Evolutionary conservation across 345 rosid species (phyloP).

Genomic region (Alliaria petiolata): DNA sequence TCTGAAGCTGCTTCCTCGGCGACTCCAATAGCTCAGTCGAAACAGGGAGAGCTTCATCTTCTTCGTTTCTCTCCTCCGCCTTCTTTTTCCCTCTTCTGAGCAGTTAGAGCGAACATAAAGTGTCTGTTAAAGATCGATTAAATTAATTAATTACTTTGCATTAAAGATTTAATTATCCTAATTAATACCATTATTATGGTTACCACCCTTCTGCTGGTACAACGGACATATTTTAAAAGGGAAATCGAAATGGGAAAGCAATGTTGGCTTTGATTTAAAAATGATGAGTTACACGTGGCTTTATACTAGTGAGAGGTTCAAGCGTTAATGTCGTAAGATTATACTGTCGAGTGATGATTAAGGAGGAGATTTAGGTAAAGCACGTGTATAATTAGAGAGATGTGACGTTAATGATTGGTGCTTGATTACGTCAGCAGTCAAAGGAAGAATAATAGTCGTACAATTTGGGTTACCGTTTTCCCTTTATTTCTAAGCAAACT

Average conservation of each 20-base stretch:
- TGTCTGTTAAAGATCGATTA: slow-evolving; percentile 13
- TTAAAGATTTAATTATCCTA: neutral
- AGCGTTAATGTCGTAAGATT: neutral
- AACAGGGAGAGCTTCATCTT: slow-evolving; percentile 78
- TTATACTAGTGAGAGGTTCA: neutral
- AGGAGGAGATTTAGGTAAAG: neutral
- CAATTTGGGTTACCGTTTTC: neutral
- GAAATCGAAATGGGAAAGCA: slow-evolving; percentile 9
- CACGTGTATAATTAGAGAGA: slow-evolving; percentile 14
- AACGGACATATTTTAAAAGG: slow-evolving; percentile 14
- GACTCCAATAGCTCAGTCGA: slow-evolving; percentile 69
- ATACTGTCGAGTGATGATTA: slow-evolving; percentile 5
- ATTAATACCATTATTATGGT: neutral
- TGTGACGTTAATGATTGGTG: slow-evolving; percentile 13
- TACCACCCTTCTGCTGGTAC: slow-evolving; percentile 22
- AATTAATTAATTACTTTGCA: slow-evolving; percentile 8
- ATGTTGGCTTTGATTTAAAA: neutral
- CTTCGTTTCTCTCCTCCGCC: neutral
- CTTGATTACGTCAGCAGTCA: slow-evolving; percentile 11
- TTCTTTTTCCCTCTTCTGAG: neutral
- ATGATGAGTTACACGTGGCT: slow-evolving; percentile 19
- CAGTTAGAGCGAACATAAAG: slow-evolving; percentile 14
- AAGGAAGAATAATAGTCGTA: neutral
- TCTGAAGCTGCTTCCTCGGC: slow-evolving; percentile 59
- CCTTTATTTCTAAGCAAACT: slow-evolving; percentile 20